A percentile compares a stretch with the other conserved stretches of the same genome.
phyloP scores from a whole-genome alignment of 257 asterid species.

The Gynochthodes officinalis region DNA sequence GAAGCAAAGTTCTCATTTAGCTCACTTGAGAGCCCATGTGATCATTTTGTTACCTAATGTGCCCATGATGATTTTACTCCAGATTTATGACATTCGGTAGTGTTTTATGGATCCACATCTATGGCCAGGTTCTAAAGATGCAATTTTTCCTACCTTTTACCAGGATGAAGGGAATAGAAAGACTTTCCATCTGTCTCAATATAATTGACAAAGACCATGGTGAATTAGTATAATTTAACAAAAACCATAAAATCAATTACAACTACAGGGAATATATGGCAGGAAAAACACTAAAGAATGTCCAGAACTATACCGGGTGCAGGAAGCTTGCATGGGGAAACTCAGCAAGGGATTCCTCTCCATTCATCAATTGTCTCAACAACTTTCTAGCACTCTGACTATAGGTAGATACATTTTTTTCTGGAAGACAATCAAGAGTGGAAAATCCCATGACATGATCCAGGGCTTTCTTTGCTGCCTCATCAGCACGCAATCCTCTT shows the following conservation, averaged over 20 bases:
- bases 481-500: constrained; percentile 53
- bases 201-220: not conserved
- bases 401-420: constrained; percentile 31
- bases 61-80: not conserved
- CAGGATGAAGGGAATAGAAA: not conserved
- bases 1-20: not conserved
- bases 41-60: not conserved
- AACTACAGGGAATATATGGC: not conserved
- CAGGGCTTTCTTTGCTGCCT: constrained; percentile 67
- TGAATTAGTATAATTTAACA: not conserved
- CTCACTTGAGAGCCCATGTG: not conserved
- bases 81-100: not conserved
- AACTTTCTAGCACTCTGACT: constrained; percentile 37
- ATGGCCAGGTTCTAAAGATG: not conserved
- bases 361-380: constrained; percentile 53
- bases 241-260: not conserved
- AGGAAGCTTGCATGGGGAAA: constrained; percentile 91
- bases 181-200: not conserved
- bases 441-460: constrained; percentile 54
- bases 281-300: constrained; percentile 19
- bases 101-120: not conserved
- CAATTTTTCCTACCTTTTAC: not conserved
- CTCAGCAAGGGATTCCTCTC: constrained; percentile 89
- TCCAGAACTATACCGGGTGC: constrained; percentile 59
- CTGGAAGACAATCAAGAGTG: constrained; percentile 36